phyloP scores from a whole-genome alignment of 352 stramenopile genomes.

The Globisporangium iwayamae region DNA sequence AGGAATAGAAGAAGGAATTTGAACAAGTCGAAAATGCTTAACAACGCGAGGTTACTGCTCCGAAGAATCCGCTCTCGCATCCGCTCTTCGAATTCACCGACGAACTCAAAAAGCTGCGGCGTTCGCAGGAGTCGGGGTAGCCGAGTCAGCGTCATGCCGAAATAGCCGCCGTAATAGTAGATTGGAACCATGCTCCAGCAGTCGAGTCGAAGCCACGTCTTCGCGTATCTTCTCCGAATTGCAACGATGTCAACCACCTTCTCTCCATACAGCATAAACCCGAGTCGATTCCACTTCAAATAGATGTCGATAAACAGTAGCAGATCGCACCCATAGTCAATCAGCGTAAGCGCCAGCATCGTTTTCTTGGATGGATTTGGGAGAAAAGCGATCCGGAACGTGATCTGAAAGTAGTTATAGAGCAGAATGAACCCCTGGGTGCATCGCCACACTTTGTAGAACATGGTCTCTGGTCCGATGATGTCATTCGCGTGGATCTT shows the following conservation, averaged over 20 bases:
- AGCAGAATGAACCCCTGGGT: conserved; percentile 30
- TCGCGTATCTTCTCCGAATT: conserved; percentile 33
- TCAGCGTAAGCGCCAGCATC: conserved; percentile 27
- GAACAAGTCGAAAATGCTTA: conserved; percentile 21
- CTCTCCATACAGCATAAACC: conserved; percentile 39
- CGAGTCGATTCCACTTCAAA: conserved; percentile 38
- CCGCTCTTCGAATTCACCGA: conserved; percentile 16
- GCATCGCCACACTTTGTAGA: conserved; percentile 15
- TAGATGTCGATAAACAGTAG: conserved; percentile 36
- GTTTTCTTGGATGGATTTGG: conserved; percentile 22
- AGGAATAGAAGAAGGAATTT: conserved; percentile 31
- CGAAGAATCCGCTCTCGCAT: conserved; percentile 14
- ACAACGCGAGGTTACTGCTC: conserved; percentile 7
- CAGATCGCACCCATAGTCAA: conserved; percentile 38
- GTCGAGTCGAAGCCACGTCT: conserved; percentile 29
- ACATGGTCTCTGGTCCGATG: conserved; percentile 12
- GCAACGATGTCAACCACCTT: conserved; percentile 30
- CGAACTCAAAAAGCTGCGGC: conserved; percentile 17
- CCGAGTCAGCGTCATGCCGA: conserved; percentile 19
- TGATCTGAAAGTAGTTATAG: conserved; percentile 51
- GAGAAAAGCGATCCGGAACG: conserved; percentile 47
- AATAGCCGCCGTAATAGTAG: conserved; percentile 31
- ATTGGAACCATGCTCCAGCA: conserved; percentile 34
- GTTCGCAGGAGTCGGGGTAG: conserved; percentile 18
- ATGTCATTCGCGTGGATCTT: conserved; percentile 29